Percentiles rank a stretch among this genome's conserved stretches.
Evolutionary conservation across 2,329 filamentous ascomycete genomes (phyloP).

Genomic region (Aspergillus sclerotialis): DNA sequence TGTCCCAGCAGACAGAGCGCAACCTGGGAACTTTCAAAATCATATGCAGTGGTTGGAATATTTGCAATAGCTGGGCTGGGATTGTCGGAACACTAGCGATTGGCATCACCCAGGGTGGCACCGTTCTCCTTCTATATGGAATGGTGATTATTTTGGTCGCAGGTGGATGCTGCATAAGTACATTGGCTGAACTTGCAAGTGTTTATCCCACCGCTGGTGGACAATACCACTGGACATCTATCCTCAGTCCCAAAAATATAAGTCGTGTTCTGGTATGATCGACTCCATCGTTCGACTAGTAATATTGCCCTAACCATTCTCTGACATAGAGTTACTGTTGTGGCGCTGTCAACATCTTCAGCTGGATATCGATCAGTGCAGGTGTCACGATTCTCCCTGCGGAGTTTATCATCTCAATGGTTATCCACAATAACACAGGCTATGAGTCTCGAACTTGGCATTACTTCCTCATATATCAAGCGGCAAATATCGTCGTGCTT

Average conservation of each 20-base stretch:
- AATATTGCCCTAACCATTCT: too few species aligned
- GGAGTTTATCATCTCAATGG: conserved; percentile 11
- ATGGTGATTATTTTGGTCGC: conserved; percentile 19
- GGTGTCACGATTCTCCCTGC: conserved; percentile 16
- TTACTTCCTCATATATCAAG: conserved; percentile 18
- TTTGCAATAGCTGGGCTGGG: conserved; percentile 20
- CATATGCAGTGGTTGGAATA: conserved; percentile 15
- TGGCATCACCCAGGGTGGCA: conserved; percentile 15
- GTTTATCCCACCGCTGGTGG: conserved; percentile 34
- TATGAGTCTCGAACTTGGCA: conserved; percentile 14
- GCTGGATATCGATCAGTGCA: conserved; percentile 18
- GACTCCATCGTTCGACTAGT: too few species aligned
- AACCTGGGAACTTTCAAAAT: conserved; percentile 14
- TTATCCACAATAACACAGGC: conserved; percentile 9
- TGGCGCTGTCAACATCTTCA: conserved; percentile 16
- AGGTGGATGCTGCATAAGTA: conserved; percentile 18
- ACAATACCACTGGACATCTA: conserved; percentile 33
- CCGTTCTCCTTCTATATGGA: conserved; percentile 23
- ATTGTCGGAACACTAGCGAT: conserved; percentile 15
- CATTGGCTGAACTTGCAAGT: conserved; percentile 31
- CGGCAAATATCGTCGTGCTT: conserved; percentile 10
- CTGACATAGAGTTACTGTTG: conserved; percentile 19
- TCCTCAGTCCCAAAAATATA: conserved; percentile 11
- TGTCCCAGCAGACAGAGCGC: too few species aligned
- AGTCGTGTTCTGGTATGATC: conserved; percentile 7